A percentile compares a stretch with the other conserved stretches of the same genome.
Evolutionary conservation across 176 grass and related monocot genomes (phyloP).

Genomic region (Carex scoparia): DNA sequence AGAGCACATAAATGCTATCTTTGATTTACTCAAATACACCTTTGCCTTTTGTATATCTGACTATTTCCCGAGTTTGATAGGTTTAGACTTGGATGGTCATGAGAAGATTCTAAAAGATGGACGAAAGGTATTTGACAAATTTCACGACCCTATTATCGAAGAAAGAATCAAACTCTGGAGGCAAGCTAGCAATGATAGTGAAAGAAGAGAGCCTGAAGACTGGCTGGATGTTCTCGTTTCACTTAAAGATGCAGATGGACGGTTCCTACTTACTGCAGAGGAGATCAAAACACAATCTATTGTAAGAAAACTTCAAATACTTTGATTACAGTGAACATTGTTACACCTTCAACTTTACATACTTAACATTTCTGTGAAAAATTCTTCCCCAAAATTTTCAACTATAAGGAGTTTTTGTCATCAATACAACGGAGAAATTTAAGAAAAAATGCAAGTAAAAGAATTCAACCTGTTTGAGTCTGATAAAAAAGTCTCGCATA

Average conservation of each 20-base stretch:
- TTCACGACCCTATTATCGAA: too few relatives aligned
- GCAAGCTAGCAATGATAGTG: too few relatives aligned
- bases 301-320: not conserved
- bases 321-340: not conserved
- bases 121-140: too few relatives aligned
- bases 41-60: too few relatives aligned
- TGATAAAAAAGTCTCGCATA: too few relatives aligned
- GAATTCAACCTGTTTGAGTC: too few relatives aligned
- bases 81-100: constrained; percentile 37
- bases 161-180: too few relatives aligned
- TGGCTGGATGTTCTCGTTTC: constrained; percentile 16
- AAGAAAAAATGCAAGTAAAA: not conserved
- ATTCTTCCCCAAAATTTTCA: too few relatives aligned
- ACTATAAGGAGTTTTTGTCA: too few relatives aligned
- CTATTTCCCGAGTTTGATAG: constrained; percentile 21
- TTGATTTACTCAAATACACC: too few relatives aligned
- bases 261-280: not conserved
- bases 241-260: constrained; percentile 2
- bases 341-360: not conserved
- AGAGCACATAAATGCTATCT: too few relatives aligned
- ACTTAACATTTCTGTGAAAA: not conserved
- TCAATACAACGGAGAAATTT: too few relatives aligned
- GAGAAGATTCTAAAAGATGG: constrained; percentile 4
- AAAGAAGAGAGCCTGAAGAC: not conserved
- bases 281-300: constrained; percentile 27